Evolutionary conservation across 208 protist genomes (phyloP).

Genomic region (Porcisia hertigi): DNA sequence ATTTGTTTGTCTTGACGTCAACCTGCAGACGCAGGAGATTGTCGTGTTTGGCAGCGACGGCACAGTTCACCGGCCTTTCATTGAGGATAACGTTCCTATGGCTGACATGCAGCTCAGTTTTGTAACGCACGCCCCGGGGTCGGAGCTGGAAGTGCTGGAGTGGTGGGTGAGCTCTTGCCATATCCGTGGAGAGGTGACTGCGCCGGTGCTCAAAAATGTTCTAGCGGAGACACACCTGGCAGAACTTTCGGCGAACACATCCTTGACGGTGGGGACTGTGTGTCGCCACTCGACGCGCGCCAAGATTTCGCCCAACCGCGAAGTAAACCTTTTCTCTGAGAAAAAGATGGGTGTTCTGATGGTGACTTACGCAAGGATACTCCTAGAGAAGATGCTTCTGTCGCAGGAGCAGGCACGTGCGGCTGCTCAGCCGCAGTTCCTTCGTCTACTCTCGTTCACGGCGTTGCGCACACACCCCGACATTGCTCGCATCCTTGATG

Average conservation of each 20-base stretch:
- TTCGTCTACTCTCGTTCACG: constrained; percentile 66
- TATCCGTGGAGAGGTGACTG: constrained; percentile 26
- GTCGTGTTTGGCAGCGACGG: constrained; percentile 50
- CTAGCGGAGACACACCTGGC: constrained; percentile 12
- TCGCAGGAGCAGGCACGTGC: constrained; percentile 50
- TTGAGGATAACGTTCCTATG: constrained; percentile 26
- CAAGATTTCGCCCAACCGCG: constrained; percentile 7
- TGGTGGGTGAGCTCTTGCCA: constrained; percentile 40
- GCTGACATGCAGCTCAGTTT: constrained; percentile 45
- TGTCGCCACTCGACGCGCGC: constrained; percentile 29
- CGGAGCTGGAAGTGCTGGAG: constrained; percentile 42
- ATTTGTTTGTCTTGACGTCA: constrained; percentile 35
- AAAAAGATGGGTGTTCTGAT: constrained; percentile 80
- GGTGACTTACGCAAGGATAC: constrained; percentile 72
- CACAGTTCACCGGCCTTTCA: constrained; percentile 39
- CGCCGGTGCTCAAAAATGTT: constrained; percentile 20
- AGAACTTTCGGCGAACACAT: constrained; percentile 32
- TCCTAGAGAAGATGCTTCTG: constrained; percentile 67
- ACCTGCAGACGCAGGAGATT: constrained; percentile 41
- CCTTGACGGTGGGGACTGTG: constrained; percentile 34
- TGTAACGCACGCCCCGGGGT: constrained; percentile 39
- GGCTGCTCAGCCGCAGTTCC: constrained; percentile 40
- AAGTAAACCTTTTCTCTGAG: constrained; percentile 33
- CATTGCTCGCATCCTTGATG: constrained; percentile 41
- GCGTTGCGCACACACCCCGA: constrained; percentile 44